Conservation (phyloP, 129 eudicot species). For the Solidago caesia region DNA sequence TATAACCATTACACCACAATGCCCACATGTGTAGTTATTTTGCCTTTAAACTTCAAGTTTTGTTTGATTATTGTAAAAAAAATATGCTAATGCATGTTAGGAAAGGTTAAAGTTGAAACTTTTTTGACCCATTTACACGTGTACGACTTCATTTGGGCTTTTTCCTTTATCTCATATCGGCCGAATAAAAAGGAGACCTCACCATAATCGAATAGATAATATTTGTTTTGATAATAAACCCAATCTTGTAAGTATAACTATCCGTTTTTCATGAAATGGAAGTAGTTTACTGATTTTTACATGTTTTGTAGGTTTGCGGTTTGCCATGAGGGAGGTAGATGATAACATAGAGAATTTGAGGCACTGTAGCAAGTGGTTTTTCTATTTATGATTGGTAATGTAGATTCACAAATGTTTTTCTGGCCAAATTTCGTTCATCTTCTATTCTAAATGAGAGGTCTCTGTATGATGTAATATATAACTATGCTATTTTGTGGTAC, state of each 20-base stretch:
- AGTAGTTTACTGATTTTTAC: background rate
- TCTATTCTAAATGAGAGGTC: too few relatives aligned
- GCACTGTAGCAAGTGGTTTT: background rate
- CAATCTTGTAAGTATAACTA: background rate
- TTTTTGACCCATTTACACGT: too few relatives aligned
- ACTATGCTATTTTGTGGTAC: too few relatives aligned
- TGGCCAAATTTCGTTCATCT: background rate
- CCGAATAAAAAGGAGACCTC: too few relatives aligned
- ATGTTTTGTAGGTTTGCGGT: conserved; percentile 11
- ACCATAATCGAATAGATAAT: too few relatives aligned
- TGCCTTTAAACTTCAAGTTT: too few relatives aligned
- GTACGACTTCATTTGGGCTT: too few relatives aligned
- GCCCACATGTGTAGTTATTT: too few relatives aligned
- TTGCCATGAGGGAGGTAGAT: conserved; percentile 1
- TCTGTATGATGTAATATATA: too few relatives aligned
- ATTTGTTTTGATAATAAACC: background rate
- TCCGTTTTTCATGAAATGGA: background rate
- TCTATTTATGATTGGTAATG: background rate
- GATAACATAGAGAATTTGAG: conserved; percentile 11
- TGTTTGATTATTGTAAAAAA: too few relatives aligned
- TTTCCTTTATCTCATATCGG: too few relatives aligned
- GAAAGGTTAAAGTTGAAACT: too few relatives aligned
- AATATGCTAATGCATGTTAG: background rate
- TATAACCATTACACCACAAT: background rate
- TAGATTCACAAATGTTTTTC: background rate